phyloP scores from a whole-genome alignment of 2,329 filamentous ascomycete species.

The Dothistroma septosporum region DNA sequence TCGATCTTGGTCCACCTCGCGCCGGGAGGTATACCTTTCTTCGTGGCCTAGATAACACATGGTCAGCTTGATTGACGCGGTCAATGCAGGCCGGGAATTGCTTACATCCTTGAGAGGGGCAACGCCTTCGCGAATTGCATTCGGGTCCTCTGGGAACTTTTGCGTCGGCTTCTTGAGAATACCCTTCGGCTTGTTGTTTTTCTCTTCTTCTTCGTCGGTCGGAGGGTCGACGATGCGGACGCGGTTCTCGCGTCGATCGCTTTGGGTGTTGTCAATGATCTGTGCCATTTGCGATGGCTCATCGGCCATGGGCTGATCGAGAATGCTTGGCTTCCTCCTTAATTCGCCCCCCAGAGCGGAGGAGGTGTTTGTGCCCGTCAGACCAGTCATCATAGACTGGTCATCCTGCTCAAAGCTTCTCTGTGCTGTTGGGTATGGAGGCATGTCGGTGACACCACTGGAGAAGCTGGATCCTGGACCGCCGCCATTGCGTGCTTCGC shows the following conservation, averaged over 20 bases:
- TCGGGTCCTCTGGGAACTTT: slow-evolving; percentile 81
- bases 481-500: slow-evolving; percentile 19
- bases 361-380: slow-evolving; percentile 5
- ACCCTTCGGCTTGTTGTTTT: slow-evolving; percentile 67
- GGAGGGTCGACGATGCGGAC: slow-evolving; percentile 66
- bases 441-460: slow-evolving; percentile 15
- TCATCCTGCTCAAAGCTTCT: slow-evolving; percentile 24
- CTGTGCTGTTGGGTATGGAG: slow-evolving; percentile 16
- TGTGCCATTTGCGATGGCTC: slow-evolving; percentile 31
- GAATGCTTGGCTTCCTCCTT: slow-evolving; percentile 29
- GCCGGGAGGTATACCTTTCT: slow-evolving; percentile 51
- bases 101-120: slow-evolving; percentile 78
- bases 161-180: slow-evolving; percentile 79
- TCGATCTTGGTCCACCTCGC: slow-evolving; percentile 94
- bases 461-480: slow-evolving; percentile 1
- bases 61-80: slow-evolving; percentile 9
- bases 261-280: slow-evolving; percentile 35
- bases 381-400: slow-evolving; percentile 15
- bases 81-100: neutral
- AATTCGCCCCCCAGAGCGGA: slow-evolving; percentile 21
- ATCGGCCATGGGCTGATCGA: slow-evolving; percentile 30
- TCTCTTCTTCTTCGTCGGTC: slow-evolving; percentile 62
- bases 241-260: slow-evolving; percentile 36
- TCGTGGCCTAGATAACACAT: slow-evolving; percentile 27
- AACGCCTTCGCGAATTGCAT: slow-evolving; percentile 81